phyloP scores from a whole-genome alignment of 805 yeast genomes.

The Schwanniomyces vanrijiae region DNA sequence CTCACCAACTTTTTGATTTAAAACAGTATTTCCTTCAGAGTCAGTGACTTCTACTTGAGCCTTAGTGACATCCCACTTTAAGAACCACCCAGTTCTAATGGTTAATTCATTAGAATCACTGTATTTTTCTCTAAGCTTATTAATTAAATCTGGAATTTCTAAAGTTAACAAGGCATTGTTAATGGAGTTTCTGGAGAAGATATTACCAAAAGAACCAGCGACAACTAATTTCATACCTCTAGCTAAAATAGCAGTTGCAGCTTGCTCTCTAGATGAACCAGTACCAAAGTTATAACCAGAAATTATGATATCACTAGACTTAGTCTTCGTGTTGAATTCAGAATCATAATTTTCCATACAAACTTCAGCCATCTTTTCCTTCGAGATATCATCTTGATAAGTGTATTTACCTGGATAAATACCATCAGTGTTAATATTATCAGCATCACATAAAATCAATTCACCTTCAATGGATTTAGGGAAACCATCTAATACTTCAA shows the following conservation, averaged over 20 bases:
- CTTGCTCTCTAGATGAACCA: constrained; percentile 98
- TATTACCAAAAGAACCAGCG: constrained; percentile 96
- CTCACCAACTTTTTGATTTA: constrained; percentile 91
- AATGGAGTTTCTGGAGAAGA: constrained; percentile 92
- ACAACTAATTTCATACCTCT: constrained; percentile 91
- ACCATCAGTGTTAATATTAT: constrained; percentile 96
- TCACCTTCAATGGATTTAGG: constrained; percentile 90
- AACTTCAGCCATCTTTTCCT: constrained; percentile 96
- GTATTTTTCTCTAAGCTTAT: constrained; percentile 71
- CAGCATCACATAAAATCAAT: constrained; percentile 93
- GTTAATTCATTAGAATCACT: constrained; percentile 67
- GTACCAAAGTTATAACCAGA: constrained; percentile 97
- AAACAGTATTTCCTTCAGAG: constrained; percentile 55
- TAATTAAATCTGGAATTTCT: constrained; percentile 87
- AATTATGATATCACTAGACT: constrained; percentile 85
- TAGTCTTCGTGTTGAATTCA: constrained; percentile 78
- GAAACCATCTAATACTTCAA: constrained; percentile 86
- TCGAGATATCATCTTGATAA: constrained; percentile 94
- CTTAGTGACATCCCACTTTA: constrained; percentile 89
- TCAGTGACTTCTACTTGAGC: constrained; percentile 81
- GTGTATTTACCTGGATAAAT: constrained; percentile 99
- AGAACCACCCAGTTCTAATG: constrained; percentile 90
- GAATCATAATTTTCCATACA: constrained; percentile 99
- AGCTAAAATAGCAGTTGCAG: constrained; percentile 97
- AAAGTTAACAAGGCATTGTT: constrained; percentile 93